These are phyloP conservation scores for Aristolochia californica DNA, from an alignment of 164 flowering plant species.

Conservation along the genomic window DNA sequence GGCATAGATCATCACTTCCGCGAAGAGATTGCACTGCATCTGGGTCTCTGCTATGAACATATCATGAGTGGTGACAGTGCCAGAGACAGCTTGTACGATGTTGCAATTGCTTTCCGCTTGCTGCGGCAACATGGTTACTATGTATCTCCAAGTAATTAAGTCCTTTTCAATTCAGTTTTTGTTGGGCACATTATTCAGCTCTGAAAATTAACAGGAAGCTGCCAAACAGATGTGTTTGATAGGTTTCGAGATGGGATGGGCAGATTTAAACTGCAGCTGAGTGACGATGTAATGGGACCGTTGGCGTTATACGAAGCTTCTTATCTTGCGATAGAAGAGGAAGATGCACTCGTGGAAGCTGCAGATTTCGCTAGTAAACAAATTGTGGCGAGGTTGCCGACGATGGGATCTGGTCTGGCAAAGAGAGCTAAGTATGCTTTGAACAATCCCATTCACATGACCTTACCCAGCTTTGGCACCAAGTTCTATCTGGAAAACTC, in stretches of 20 bases:
- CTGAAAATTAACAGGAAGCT: not conserved
- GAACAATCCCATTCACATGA: slow-evolving; percentile 33
- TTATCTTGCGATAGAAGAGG: slow-evolving; percentile 28
- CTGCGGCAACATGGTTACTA: slow-evolving; percentile 15
- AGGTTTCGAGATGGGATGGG: not conserved
- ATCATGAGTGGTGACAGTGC: too few species aligned
- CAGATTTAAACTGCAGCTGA: not conserved
- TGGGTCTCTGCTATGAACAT: slow-evolving; percentile 1
- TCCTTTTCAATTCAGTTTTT: too few species aligned
- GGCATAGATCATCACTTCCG: slow-evolving; percentile 25
- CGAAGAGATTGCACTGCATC: slow-evolving; percentile 18
- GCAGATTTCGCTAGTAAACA: slow-evolving; percentile 15
- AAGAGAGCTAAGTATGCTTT: slow-evolving; percentile 14
- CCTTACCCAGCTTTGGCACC: slow-evolving; percentile 23
- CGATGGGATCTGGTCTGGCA: slow-evolving; percentile 11
- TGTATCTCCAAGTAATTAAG: slow-evolving; percentile 7
- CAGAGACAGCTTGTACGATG: slow-evolving; percentile 5
- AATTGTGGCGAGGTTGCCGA: slow-evolving; percentile 12
- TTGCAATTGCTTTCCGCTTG: slow-evolving; percentile 25
- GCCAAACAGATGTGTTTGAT: not conserved
- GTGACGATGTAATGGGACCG: not conserved
- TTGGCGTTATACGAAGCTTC: slow-evolving; percentile 24
- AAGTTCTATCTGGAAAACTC: slow-evolving; percentile 11
- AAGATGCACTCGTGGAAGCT: slow-evolving; percentile 39
- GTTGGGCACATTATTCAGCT: too few species aligned